Conservation (phyloP, 495 filamentous ascomycete species). For the Aspergillus ostianus region DNA sequence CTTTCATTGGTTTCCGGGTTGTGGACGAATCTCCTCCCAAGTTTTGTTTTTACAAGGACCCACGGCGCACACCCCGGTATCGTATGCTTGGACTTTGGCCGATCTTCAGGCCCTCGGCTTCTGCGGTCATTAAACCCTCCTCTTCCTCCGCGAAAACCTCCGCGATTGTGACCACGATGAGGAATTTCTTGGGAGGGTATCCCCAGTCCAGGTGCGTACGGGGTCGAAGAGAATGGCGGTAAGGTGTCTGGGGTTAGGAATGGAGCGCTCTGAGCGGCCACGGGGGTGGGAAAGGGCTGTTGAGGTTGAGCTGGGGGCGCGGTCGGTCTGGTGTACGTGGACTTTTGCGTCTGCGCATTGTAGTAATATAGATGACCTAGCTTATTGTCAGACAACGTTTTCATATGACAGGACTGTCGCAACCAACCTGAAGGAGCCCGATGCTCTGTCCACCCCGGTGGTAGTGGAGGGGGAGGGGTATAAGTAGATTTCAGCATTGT, state of each 20-base stretch:
- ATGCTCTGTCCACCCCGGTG: slow-evolving; percentile 87
- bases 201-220: slow-evolving; percentile 35
- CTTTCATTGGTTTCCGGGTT: slow-evolving; percentile 80
- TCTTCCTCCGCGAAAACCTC: slow-evolving; percentile 48
- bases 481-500: slow-evolving; percentile 47
- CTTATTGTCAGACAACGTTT: slow-evolving; percentile 14
- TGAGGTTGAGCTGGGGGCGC: slow-evolving; percentile 30
- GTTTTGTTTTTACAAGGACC: slow-evolving; percentile 87
- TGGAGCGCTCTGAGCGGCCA: slow-evolving; percentile 19
- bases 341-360: slow-evolving; percentile 79
- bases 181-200: slow-evolving; percentile 15
- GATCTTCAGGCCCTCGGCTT: slow-evolving; percentile 64
- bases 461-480: slow-evolving; percentile 55
- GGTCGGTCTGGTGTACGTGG: slow-evolving; percentile 76
- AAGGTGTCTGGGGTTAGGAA: slow-evolving; percentile 35
- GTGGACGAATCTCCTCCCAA: slow-evolving; percentile 83
- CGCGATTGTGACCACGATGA: slow-evolving; percentile 31
- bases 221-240: slow-evolving; percentile 44
- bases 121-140: slow-evolving; percentile 49
- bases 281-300: slow-evolving; percentile 23
- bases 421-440: slow-evolving; percentile 75
- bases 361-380: slow-evolving; percentile 85
- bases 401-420: not conserved
- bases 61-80: slow-evolving; percentile 87
- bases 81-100: slow-evolving; percentile 73